Base-by-base conservation (phyloP, 495 filamentous ascomycete species). In the Talaromyces thailandensis region DNA sequence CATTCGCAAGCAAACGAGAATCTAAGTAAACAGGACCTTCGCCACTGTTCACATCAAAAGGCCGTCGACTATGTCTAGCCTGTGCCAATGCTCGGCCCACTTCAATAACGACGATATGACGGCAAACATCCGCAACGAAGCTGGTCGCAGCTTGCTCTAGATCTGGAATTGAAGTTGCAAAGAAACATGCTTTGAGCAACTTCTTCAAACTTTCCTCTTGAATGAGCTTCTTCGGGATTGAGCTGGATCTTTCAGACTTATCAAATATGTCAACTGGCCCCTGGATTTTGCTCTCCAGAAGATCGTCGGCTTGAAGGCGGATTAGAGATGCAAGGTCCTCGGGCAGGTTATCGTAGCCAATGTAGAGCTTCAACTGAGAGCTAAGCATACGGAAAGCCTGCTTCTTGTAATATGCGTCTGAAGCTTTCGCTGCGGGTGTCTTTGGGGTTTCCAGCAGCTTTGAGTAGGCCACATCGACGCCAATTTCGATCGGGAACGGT, bases 61-160 rank as follows among this genome's bases (percentile, higher is more conserved):
- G 82, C 64, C 87, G 87, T 26, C 75, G 80, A 21, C 75, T 81
- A 59, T 90, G 89, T 70, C 90, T 89, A 65, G 86, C 76, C 60
- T 93, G 86, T 28, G 87, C 84, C 51, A 97, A 78, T 14, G 90
- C 84, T 58, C 85, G 84, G 50, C 91, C 93, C 7, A 98, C 76
- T 74, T 99, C 95, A n/a, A 98, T 76, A 55, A 99, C 81, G 1
- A 91, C 88, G 63, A 98, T 92, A 71, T 99, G 95, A 23, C 87
- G 85, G 67, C 89, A 92, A 3, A 97, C 74, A 70, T 95, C 89
- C 8, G 85, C 78, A 14, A 96, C 79, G 58, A 98, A 85, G 2
- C 82, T 67, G 28, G 81, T 84, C 2, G 93, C 92, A 51, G 89
- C 83, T 11, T 82, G 78, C 62, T 87, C 81, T 64, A 96, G 85